Evolutionary conservation across 208 protist species (phyloP), one percentile per base, ranked within the genome.

Genomic region (Trypanosoma melophagium): DNA sequence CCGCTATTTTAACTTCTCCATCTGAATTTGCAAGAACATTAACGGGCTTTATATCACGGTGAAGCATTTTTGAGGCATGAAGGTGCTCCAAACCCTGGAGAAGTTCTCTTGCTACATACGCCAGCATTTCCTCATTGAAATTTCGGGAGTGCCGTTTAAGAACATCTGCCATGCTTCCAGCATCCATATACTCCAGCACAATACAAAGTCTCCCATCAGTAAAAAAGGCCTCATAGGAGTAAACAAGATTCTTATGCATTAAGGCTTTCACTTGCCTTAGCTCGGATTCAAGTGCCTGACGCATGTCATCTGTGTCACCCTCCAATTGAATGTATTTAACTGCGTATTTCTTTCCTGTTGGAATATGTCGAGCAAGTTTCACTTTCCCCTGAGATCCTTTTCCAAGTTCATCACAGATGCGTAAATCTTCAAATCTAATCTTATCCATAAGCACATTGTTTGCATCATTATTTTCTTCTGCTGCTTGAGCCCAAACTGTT

Each of bases 21-120:
- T 96, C 90, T 8, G 81, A 87, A 80, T 99, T 99, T 38, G 98
- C 83, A 17, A 99, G 80, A 21, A 99, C 81, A 76, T 99, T 99
- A 22, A 89, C 92, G 14, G 98, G 98, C 66, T 99, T 98, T 45
- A 99, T 89, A 58, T 99, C 97, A 28, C 97, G 82, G 69, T 98
- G 98, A 71, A 99, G 89, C 74, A 96, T 86, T 42, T 93, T 94
- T 12, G 84, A 74, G 24, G 74, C 71, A 69, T 97, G 93, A 24
- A 97, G 83, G 74, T 89, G 89, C 58, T 87, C 82, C 7, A 97
- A 61, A 0, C 90, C 93, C 21, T 86, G 77, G 56, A 97, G 83
- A 44, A 97, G 70, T 59, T 97, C 87, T 17, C 85, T 80, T 16
- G 88, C 79, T 58, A 96, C 90, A 69, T 92, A 93, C 10, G 87